A percentile compares a stretch with the other conserved stretches of the same genome.
These are phyloP conservation scores for Sporothrix variecibatus DNA, from an alignment of 2,329 filamentous ascomycete species.

Conservation along the genomic window DNA sequence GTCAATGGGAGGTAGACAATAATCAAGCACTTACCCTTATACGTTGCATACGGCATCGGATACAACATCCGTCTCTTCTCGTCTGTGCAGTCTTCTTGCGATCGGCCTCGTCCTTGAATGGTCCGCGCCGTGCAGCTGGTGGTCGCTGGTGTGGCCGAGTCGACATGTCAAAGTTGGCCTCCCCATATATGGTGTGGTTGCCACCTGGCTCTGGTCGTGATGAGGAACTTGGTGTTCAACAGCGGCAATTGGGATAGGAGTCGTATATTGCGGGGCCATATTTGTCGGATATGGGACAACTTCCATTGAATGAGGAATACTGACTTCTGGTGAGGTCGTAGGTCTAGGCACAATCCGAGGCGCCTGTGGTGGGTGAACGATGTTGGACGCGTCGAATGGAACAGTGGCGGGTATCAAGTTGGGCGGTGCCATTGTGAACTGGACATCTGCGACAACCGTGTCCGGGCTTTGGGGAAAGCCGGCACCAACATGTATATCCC, in stretches of 20 bases:
- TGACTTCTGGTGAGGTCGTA: not conserved
- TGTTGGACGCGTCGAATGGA: not conserved
- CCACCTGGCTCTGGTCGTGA: not conserved
- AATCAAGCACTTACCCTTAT: slow-evolving; percentile 53
- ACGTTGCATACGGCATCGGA: slow-evolving; percentile 63
- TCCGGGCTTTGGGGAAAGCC: not conserved
- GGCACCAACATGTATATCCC: not conserved
- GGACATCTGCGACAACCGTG: not conserved
- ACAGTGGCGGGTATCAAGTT: not conserved
- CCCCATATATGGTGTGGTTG: slow-evolving; percentile 11
- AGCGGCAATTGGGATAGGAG: not conserved
- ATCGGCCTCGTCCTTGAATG: slow-evolving; percentile 55
- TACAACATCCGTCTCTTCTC: slow-evolving; percentile 59
- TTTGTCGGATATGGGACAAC: not conserved
- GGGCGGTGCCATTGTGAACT: not conserved
- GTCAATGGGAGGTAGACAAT: not conserved
- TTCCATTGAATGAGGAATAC: not conserved
- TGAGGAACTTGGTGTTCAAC: not conserved
- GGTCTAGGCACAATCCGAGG: not conserved
- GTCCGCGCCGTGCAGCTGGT: slow-evolving; percentile 49
- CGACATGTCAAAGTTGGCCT: slow-evolving; percentile 38
- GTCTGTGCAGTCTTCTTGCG: slow-evolving; percentile 59
- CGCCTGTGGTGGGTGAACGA: not conserved
- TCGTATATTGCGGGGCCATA: not conserved
- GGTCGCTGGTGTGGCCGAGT: slow-evolving; percentile 36